phyloP scores from a whole-genome alignment of 495 filamentous ascomycete species.

The Annulohypoxylon stygium region DNA sequence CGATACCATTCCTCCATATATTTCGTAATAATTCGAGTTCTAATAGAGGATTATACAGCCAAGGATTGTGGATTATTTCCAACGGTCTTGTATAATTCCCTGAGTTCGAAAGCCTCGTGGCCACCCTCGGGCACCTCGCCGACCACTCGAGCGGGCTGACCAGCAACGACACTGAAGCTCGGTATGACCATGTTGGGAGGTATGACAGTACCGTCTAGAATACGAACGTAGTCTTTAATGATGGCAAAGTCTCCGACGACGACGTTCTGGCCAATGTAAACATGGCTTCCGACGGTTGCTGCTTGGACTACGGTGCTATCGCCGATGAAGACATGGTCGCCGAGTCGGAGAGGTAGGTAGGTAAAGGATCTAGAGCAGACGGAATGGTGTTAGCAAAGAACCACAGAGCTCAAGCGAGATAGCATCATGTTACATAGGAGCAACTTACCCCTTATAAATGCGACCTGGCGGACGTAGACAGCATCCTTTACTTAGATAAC shows the following conservation, averaged over 20 bases:
- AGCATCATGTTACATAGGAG: neutral
- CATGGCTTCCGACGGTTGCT: conserved; percentile 82
- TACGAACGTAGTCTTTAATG: conserved; percentile 88
- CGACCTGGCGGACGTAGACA: conserved; percentile 83
- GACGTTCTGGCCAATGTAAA: conserved; percentile 79
- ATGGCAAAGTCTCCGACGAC: conserved; percentile 87
- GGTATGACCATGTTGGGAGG: conserved; percentile 92
- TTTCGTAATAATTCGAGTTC: neutral
- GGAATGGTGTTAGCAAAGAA: conserved; percentile 9
- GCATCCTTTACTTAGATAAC: conserved; percentile 79
- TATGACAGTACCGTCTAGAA: conserved; percentile 85
- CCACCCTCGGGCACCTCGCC: conserved; percentile 88
- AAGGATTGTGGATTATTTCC: conserved; percentile 63
- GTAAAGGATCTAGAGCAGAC: conserved; percentile 64
- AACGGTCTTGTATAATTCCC: conserved; percentile 65
- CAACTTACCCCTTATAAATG: conserved; percentile 71
- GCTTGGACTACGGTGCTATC: conserved; percentile 80
- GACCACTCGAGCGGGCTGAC: conserved; percentile 82
- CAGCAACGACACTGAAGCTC: conserved; percentile 86
- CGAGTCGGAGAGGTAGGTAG: conserved; percentile 89
- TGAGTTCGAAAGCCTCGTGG: conserved; percentile 69
- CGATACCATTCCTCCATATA: neutral
- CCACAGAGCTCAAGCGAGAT: neutral
- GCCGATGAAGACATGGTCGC: conserved; percentile 91
- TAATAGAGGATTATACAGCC: conserved; percentile 48